Conservation (phyloP, 805 yeast genomes). For the Candida quercuum region DNA sequence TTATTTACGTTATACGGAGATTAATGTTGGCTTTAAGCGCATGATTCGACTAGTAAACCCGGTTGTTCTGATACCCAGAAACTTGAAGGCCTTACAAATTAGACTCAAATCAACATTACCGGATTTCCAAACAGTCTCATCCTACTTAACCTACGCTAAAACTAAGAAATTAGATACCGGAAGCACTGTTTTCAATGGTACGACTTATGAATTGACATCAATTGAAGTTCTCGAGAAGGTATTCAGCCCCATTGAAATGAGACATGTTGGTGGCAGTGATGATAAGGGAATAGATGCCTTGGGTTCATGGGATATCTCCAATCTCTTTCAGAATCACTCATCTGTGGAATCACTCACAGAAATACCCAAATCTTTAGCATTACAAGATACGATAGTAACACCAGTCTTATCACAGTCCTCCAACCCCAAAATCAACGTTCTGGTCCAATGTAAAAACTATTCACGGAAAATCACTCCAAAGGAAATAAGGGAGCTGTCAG, state of each 20-base stretch:
- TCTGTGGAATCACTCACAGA: neutral
- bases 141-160: conserved; percentile 16
- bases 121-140: neutral
- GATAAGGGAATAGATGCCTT: conserved; percentile 23
- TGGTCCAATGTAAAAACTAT: conserved; percentile 22
- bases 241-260: conserved; percentile 4
- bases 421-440: conserved; percentile 10
- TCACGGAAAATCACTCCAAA: conserved; percentile 20
- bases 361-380: neutral
- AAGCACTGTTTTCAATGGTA: conserved; percentile 21
- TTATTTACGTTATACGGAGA: too few relatives aligned
- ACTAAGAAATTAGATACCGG: conserved; percentile 11
- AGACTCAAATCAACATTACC: neutral
- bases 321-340: neutral
- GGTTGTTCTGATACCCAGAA: neutral
- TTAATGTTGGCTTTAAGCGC: neutral
- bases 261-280: conserved; percentile 20
- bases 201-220: conserved; percentile 20
- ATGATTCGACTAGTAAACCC: neutral
- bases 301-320: conserved; percentile 16
- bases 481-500: conserved; percentile 21
- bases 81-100: neutral
- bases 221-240: conserved; percentile 7
- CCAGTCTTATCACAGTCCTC: conserved; percentile 6
- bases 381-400: conserved; percentile 8